Evolutionary conservation across 192 early-diverging fungal species (phyloP).

Genomic region (Rhizophagus sp.): DNA sequence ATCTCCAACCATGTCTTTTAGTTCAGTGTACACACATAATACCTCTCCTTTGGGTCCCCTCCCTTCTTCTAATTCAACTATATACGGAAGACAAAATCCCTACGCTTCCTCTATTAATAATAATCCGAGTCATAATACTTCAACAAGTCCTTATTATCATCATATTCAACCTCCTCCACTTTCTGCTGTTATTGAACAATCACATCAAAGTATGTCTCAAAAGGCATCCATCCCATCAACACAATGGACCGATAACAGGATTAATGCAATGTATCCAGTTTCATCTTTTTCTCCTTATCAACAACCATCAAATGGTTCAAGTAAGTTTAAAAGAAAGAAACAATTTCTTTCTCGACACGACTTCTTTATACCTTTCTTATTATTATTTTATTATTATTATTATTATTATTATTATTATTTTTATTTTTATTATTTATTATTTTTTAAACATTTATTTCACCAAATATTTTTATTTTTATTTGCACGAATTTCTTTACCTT

Average conservation of each 20-base stretch:
- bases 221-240: background rate
- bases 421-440: background rate
- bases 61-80: too few species aligned
- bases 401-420: background rate
- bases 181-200: background rate
- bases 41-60: too few species aligned
- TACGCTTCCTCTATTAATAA: background rate
- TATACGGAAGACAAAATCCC: too few species aligned
- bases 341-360: too few species aligned
- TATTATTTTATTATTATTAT: background rate
- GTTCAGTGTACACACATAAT: too few species aligned
- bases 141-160: background rate
- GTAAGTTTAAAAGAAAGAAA: background rate
- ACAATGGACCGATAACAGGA: background rate
- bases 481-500: too few species aligned
- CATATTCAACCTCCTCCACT: background rate
- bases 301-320: background rate
- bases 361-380: too few species aligned
- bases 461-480: slow-evolving; percentile 4
- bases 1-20: too few species aligned
- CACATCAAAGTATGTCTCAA: background rate
- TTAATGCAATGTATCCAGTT: too few species aligned
- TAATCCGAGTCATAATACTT: too few species aligned
- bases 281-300: background rate
- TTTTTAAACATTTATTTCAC: background rate